Evolutionary conservation across 495 filamentous ascomycete species (phyloP).

Genomic region (Beverwykella pulmonaria): DNA sequence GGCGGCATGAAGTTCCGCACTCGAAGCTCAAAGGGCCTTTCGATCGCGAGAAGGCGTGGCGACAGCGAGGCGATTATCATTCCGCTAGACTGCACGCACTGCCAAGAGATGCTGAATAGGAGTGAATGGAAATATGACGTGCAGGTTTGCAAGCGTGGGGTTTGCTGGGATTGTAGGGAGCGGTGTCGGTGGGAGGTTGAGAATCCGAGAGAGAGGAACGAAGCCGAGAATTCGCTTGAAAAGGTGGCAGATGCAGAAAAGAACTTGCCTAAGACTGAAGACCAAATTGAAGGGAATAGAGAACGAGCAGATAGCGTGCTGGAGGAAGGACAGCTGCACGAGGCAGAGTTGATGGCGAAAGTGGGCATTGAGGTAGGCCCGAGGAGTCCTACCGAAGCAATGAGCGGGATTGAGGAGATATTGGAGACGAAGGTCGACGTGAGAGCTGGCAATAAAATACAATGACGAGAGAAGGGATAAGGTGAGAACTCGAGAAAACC

Average conservation of each 20-base stretch:
- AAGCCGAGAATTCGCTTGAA: neutral
- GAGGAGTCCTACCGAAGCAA: constrained; percentile 6
- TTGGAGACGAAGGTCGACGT: constrained; percentile 5
- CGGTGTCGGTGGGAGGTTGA: constrained; percentile 26
- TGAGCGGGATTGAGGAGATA: constrained; percentile 19
- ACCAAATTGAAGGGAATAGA: neutral
- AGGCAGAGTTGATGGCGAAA: constrained; percentile 20
- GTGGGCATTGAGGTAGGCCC: constrained; percentile 15
- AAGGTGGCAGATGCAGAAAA: neutral
- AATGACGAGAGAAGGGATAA: neutral
- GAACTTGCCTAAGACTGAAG: neutral
- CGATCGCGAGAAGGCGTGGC: constrained; percentile 20
- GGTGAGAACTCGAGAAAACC: neutral
- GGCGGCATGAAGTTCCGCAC: constrained; percentile 15
- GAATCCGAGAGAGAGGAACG: neutral
- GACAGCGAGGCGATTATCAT: constrained; percentile 21
- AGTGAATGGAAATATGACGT: constrained; percentile 35
- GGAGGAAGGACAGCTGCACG: constrained; percentile 7
- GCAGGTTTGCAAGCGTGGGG: constrained; percentile 25
- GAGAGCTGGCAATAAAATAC: neutral
- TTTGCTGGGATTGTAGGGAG: constrained; percentile 33
- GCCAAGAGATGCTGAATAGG: constrained; percentile 29
- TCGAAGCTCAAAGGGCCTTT: constrained; percentile 22
- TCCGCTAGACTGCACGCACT: constrained; percentile 31
- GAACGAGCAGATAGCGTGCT: constrained; percentile 27